Conservation (phyloP, 2,329 filamentous ascomycete genomes). For the Endocalyx cinctus region DNA sequence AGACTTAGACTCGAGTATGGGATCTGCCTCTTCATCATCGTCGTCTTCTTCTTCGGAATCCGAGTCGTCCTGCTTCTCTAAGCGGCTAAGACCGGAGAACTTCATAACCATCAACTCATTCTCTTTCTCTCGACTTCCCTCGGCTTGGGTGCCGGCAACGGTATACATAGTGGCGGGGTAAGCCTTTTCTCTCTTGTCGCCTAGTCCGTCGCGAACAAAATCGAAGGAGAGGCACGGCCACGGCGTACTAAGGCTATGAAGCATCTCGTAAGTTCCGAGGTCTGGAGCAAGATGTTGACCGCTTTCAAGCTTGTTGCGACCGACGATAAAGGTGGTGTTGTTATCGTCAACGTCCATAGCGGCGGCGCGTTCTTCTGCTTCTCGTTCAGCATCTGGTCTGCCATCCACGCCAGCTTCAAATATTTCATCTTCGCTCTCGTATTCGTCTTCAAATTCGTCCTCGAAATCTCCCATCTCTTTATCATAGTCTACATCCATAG, state of each 20-base stretch:
- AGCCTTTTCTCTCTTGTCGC: constrained; percentile 76
- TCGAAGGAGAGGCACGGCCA: constrained; percentile 98
- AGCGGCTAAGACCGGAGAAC: constrained; percentile 84
- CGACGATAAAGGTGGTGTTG: constrained; percentile 89
- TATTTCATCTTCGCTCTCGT: constrained; percentile 85
- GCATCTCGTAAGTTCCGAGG: constrained; percentile 93
- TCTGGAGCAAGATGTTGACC: constrained; percentile 91
- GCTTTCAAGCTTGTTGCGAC: constrained; percentile 82
- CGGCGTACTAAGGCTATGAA: constrained; percentile 87
- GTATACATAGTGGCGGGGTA: constrained; percentile 96
- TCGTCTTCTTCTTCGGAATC: constrained; percentile 68
- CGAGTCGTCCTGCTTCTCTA: constrained; percentile 65
- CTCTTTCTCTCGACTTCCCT: constrained; percentile 67
- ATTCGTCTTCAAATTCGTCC: constrained; percentile 91
- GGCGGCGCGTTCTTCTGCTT: constrained; percentile 75
- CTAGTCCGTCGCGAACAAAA: constrained; percentile 78
- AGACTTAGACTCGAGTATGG: constrained; percentile 86
- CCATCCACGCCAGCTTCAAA: constrained; percentile 93
- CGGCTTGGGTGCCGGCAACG: constrained; percentile 91
- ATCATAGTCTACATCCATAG: constrained; percentile 62
- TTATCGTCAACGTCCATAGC: constrained; percentile 84
- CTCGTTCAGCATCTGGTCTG: constrained; percentile 83
- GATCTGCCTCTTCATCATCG: constrained; percentile 75
- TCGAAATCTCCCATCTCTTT: constrained; percentile 78
- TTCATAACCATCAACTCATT: constrained; percentile 97